Evolutionary conservation across 768 basidiomycete species (phyloP), one percentile per base, ranked within the genome.

Genomic region (Heimioporus sp.): DNA sequence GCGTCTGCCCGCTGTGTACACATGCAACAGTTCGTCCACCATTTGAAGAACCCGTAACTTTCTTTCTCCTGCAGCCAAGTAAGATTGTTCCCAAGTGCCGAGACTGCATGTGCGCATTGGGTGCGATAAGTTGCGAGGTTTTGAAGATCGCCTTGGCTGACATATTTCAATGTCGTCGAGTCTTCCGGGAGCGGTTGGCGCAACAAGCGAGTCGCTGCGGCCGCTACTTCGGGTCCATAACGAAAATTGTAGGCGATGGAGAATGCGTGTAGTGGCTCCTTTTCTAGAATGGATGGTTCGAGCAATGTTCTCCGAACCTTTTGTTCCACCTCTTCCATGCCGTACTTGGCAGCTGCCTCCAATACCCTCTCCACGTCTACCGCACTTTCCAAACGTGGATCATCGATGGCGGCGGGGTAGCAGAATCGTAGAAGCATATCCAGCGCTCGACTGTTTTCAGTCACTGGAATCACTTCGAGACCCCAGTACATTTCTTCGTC

Each of bases 391-490:
- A 69, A 34, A 10, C 24, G 48, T 15, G 65, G 70, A 15, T 65
- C 57, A 10, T 55, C 53, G 28, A 72, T 49, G 10, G 60, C 49
- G 12, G 55, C 52, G 1, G 73, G 73, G 59, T 74, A 75, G 28
- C 73, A 65, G 40, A 74, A 66, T 43, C 65, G 65, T 40, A 73
- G 48, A 46, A 73, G 62, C 44, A 51, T 55, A 40, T 71, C 63
- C 46, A 74, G 37, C 16, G 54, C 56, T 21, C 46, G 51, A 35
- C 62, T 63, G 7, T 52, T 50, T 53, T 73, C 73, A 31, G 64
- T 41, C 11, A 72, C 58, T 43, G 61, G 62, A 46, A 74, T 65
- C 4, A 63, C 56, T 31, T 65, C 55, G 46, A 65, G 57, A 39
- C 47, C 53, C 5, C 39, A 16, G 38, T 46, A 21, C 24, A 20